A percentile compares a stretch with the other conserved stretches of the same genome.
Conservation (phyloP, 192 early-diverging fungal species). For the Podila minutissima region DNA sequence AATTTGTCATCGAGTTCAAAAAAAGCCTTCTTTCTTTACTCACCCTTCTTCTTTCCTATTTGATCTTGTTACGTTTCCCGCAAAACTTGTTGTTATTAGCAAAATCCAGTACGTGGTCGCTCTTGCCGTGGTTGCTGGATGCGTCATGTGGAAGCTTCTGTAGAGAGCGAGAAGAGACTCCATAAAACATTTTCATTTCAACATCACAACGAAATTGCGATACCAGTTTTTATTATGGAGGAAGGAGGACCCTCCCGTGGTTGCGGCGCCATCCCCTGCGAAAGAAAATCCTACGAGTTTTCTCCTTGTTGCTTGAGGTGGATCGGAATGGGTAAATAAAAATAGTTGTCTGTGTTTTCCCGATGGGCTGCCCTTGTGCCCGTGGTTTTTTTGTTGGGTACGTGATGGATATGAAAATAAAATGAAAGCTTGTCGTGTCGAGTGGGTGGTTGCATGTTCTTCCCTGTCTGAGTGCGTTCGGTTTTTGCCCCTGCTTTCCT, state of each 20-base stretch:
- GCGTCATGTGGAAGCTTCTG: constrained; percentile 39
- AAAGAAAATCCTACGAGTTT: no score
- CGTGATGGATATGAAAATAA: no score
- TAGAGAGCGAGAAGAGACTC: background rate
- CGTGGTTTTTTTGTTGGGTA: background rate
- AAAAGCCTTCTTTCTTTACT: background rate
- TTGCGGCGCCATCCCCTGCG: no score
- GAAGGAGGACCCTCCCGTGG: no score
- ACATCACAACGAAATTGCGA: no score
- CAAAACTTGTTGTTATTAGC: constrained; percentile 3
- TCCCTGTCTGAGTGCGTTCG: background rate
- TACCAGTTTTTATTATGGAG: no score
- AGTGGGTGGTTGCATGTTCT: background rate
- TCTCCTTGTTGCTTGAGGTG: no score
- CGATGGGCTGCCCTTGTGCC: background rate
- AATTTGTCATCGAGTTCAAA: background rate
- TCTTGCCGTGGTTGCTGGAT: constrained; percentile 37
- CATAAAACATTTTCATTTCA: no score
- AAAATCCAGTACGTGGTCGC: constrained; percentile 38
- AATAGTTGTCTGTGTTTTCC: background rate
- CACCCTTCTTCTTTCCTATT: background rate
- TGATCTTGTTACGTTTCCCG: background rate
- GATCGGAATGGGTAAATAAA: background rate
- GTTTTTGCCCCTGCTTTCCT: background rate
- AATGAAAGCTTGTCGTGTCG: background rate